Evolutionary conservation across 257 asterid genomes (phyloP), one percentile per base, ranked within the genome.

Genomic region (Solanum lycopersicoides): DNA sequence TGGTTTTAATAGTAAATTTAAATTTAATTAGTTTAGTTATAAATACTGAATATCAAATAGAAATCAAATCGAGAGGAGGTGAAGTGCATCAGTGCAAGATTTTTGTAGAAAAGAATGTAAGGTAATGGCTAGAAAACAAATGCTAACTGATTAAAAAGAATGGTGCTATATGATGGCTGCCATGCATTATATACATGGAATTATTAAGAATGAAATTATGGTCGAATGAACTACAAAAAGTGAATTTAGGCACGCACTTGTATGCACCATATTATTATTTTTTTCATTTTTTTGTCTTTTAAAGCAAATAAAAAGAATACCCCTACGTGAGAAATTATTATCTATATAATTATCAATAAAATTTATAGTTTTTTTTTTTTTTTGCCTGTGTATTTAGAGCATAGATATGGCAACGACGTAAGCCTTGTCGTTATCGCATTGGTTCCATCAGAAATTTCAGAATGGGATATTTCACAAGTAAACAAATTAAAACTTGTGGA

Each of bases 201-300:
- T 30, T 80, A 47, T 28, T 28, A 80, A 16, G 41, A 14, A 79
- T 25, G 28, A 42, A 13, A 42, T 42, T 42, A 23, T 75, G 37
- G 83, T 44, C 83, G 56, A 21, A 3, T 72, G 34, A 47, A 35
- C 28, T 14, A 35, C 41, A 60, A 13, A 44, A 72, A 25, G 83
- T 56, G 56, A 65, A 59, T 37, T 72, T 84, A 72, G n/a, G 86
- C 90, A 79, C 91, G 90, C 90, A 89, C 90, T 89, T 82, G 91
- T 72, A 89, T 59, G 91, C 83, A 85, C 23, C 18, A 80, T 44
- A 56, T 39, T 35, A 28, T 28, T 28, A n/a, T 35, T 18, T 21
- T 23, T 83, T 37, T 20, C 28, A 14, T 7, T 13, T 66, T 12
- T 41, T 23, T 60, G 21, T 23, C 34, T n/a, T 4, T 53, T 20